Conservation (phyloP, 257 asterid species). For the Datura wrightii region DNA sequence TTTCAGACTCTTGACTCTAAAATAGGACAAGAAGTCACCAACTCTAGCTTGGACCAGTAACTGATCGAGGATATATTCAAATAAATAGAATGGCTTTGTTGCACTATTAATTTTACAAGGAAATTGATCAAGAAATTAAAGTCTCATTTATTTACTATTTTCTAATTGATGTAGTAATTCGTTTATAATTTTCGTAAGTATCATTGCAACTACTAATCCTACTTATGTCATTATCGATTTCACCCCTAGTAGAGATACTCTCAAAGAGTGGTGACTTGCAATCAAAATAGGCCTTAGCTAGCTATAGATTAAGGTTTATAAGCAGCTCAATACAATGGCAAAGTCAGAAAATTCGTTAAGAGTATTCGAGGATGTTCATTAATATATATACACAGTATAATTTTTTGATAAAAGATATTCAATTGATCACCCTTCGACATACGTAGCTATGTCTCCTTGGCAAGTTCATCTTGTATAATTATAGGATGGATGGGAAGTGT, state of each 20-base stretch:
- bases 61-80: neutral
- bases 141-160: neutral
- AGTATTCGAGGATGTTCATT: neutral
- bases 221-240: no score
- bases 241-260: no score
- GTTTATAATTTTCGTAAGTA: neutral
- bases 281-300: no score
- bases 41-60: neutral
- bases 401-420: neutral
- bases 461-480: neutral
- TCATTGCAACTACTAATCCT: no score
- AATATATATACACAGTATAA: neutral
- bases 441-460: neutral
- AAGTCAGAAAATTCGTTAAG: neutral
- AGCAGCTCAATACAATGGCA: no score
- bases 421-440: neutral
- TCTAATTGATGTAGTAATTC: neutral
- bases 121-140: neutral
- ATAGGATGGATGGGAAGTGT: neutral
- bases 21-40: neutral
- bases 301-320: no score
- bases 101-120: neutral
- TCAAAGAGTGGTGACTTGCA: no score
- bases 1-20: neutral
- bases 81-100: neutral